Evolutionary conservation across 2,329 filamentous ascomycete genomes (phyloP), one percentile per base, ranked within the genome.

Genomic region (Coleophoma crateriformis): DNA sequence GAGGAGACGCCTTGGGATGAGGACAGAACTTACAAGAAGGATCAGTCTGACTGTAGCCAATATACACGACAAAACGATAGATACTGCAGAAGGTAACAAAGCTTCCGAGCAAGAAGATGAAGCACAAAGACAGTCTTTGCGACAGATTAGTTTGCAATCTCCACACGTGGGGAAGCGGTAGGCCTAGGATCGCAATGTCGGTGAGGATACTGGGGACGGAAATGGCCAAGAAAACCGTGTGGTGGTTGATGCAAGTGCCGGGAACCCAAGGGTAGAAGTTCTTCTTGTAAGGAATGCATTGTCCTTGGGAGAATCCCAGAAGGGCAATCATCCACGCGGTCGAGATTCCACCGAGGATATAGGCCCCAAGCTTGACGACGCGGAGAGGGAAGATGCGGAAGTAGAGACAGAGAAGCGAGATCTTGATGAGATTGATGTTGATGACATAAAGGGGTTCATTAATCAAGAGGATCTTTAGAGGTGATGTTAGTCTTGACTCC

Each of bases 191-290:
- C 34, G 61, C 59, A 4, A 68, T 46, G 47, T 71, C 68, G 7
- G 62, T 67, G 14, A 66, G 33, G 43, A 71, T 67, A 46, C 67
- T 70, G 8, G 70, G 67, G 1, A 71, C 61, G 2, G 65, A 66
- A 52, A 72, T 73, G 7, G 67, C 70, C 22, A 74, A 64, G 40
- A 73, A 73, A 8, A 62, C 65, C 1, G 52, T 61, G 50, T 65
- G 61, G 6, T 65, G 55, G 51, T 70, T 52, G 56, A 72, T 68
- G 50, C 71, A 73, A 19, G n/a, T 15, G 12, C 39, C 39, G 7
- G 39, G n/a, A 13, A 22, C 19, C 39, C 39, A 42, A 3, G 39
- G 39, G n/a, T 15, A 15, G n/a, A 13, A 42, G n/a, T n/a, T 13
- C 19, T 42, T 42, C 19, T 42, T 42, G 7, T 13, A 15, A 17